Evolutionary conservation across 441 rosid genomes (phyloP).

Genomic region (Eutrema salsugineum): DNA sequence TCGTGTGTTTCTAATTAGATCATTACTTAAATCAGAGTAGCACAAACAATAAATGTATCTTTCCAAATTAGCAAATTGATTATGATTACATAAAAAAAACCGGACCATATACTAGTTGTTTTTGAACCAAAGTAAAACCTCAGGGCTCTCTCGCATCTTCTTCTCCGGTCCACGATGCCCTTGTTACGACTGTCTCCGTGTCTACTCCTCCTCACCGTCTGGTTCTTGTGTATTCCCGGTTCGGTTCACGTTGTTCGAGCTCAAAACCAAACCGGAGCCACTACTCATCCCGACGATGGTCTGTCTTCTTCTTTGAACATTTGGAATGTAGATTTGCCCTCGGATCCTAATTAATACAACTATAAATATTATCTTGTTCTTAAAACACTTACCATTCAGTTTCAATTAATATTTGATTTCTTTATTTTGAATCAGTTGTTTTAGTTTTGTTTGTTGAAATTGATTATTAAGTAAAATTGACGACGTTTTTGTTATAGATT

Average conservation of each 20-base stretch:
- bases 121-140: background rate
- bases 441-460: background rate
- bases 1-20: background rate
- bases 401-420: background rate
- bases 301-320: background rate
- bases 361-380: background rate
- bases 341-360: background rate
- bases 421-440: background rate
- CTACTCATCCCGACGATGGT: slow-evolving; percentile 27
- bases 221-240: slow-evolving; percentile 8
- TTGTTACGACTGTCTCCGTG: background rate
- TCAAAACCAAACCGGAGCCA: slow-evolving; percentile 21
- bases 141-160: background rate
- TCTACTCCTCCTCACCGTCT: slow-evolving; percentile 5
- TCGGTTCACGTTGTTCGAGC: slow-evolving; percentile 17
- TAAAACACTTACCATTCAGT: background rate
- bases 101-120: background rate
- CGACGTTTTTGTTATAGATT: no score
- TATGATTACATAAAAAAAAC: background rate
- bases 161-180: slow-evolving; percentile 1
- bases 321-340: background rate
- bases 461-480: no score
- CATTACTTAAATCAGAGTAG: background rate
- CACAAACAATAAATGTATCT: background rate
- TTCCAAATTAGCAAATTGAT: background rate